These are phyloP conservation scores for Candida sakaeoensis DNA, from an alignment of 805 yeast species.

Conservation along the genomic window DNA sequence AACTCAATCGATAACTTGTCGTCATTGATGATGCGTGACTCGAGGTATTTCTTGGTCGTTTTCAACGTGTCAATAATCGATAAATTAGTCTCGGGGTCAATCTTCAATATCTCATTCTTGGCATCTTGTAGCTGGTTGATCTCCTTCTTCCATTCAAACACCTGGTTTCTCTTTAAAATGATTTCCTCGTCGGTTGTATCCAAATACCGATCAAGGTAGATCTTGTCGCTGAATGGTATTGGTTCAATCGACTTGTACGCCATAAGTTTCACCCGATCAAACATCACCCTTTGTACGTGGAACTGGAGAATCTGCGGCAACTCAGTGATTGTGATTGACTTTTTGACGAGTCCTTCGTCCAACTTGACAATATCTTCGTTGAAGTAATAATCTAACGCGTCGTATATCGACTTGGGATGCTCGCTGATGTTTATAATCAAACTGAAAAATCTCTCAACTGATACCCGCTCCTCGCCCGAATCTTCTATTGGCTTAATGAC, in stretches of 20 bases:
- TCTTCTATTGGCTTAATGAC: conserved; percentile 54
- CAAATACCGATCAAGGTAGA: conserved; percentile 86
- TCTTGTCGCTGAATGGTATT: conserved; percentile 69
- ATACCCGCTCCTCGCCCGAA: conserved; percentile 28
- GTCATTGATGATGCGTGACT: conserved; percentile 36
- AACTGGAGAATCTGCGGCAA: conserved; percentile 83
- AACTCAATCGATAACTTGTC: conserved; percentile 34
- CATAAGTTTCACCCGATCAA: conserved; percentile 66
- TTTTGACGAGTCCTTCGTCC: conserved; percentile 69
- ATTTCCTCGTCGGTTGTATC: conserved; percentile 61
- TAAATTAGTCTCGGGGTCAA: conserved; percentile 35
- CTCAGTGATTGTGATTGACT: conserved; percentile 65
- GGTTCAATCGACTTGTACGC: conserved; percentile 83
- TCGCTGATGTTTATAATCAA: conserved; percentile 82
- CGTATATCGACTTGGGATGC: conserved; percentile 85
- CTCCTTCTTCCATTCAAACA: conserved; percentile 59
- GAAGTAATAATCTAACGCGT: conserved; percentile 83
- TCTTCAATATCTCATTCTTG: conserved; percentile 38
- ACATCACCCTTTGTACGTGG: conserved; percentile 92
- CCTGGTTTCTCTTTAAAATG: conserved; percentile 50
- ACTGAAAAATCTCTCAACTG: conserved; percentile 72
- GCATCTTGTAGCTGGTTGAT: conserved; percentile 42
- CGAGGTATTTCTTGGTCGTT: conserved; percentile 55
- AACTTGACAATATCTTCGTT: conserved; percentile 66
- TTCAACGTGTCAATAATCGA: conserved; percentile 41